Evolutionary conservation across 2,329 filamentous ascomycete species (phyloP), one percentile per base, ranked within the genome.

Genomic region (Phaeosphaeria sp.): DNA sequence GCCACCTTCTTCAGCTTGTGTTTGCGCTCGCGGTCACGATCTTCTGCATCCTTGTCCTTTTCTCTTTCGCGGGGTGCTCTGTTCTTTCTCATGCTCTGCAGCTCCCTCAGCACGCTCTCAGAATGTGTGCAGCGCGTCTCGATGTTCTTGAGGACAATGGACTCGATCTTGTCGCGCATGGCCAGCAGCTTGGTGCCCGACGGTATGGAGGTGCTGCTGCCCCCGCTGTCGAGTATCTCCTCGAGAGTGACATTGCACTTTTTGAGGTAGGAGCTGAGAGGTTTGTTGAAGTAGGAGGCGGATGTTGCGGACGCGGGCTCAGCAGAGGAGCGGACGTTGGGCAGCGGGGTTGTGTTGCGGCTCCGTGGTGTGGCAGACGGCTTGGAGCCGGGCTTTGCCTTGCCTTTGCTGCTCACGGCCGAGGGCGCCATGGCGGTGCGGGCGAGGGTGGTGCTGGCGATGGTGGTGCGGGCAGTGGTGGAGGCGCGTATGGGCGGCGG

Each of bases 341-440:
- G 84, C 70, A 86, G 85, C 36, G 91, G 91, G 17, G 91, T 94
- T 36, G 90, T 91, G 77, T 93, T 93, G 72, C 91, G 89, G 73
- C 90, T 93, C 60, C 87, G 83, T 17, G 72, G 71, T 17, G 68
- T 56, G 48, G 64, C 70, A 11, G 67, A 63, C 21, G 67, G 64
- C 62, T 73, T 75, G 10, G 68, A 69, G 46, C 65, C 64, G 1
- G 67, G 69, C 62, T 82, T 86, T 56, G 81, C 82, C 79, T 91
- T 91, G 80, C 68, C 76, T 60, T 78, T 79, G 67, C 71, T 73
- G 62, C 74, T 73, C 53, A 74, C 69, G 53, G 61, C 50, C 1
- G 67, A 55, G 44, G 72, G 69, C n/a, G 76, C 71, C 73, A 77
- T 77, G 58, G 42, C 51, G 60, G 48, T 42, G 58, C 18, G 54